Base-by-base conservation (phyloP, 495 filamentous ascomycete species). In the Tuber aestivum region DNA sequence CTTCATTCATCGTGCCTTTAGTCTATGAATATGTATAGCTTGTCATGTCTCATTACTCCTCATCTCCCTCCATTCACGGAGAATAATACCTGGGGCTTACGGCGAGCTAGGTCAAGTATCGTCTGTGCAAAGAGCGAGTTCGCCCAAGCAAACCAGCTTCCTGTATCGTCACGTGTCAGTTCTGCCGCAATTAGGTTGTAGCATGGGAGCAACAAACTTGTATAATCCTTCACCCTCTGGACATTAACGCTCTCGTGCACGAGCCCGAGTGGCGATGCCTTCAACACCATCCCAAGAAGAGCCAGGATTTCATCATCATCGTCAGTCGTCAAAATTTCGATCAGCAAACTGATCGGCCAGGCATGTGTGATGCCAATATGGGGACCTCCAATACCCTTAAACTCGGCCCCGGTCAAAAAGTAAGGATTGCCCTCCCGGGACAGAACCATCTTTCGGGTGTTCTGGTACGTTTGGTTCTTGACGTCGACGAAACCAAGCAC, bases 131-230 rank as follows among this genome's bases (percentile, higher is more conserved):
- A 98, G 42, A 99, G 93, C 0, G 93, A 94, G 80, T 98, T 98
- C 27, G 95, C 95, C 95, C 95, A 98, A 20, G 95, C 93, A 83
- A 99, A 98, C 95, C 95, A 99, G 75, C 91, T 91, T 73, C 92
- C 89, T 91, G 45, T 70, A 72, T 68, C 40, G n/a, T 42, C 21
- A 71, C 38, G 41, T 45, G 76, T 87, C 79, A 88, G 83, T 74
- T 74, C 72, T 42, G 10, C 20, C 6, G 2, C 50, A 4, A 18
- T 65, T 41, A 38, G 23, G 40, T 12, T 0, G 2, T 40, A n/a
- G 32, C 65, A 10, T 42, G 12, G 42, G 10, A 38, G 61, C 42
- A n/a, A 86, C 89, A 85, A 82, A 90, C 92, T 87, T 18, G 95
- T 97, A 83, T 95, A 98, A 45, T 91, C 89, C 41, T 84, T 85